Percentiles rank a stretch among this genome's conserved stretches.
These are phyloP conservation scores for Cantharellus anzutake DNA, from an alignment of 768 basidiomycete genomes.

Conservation along the genomic window DNA sequence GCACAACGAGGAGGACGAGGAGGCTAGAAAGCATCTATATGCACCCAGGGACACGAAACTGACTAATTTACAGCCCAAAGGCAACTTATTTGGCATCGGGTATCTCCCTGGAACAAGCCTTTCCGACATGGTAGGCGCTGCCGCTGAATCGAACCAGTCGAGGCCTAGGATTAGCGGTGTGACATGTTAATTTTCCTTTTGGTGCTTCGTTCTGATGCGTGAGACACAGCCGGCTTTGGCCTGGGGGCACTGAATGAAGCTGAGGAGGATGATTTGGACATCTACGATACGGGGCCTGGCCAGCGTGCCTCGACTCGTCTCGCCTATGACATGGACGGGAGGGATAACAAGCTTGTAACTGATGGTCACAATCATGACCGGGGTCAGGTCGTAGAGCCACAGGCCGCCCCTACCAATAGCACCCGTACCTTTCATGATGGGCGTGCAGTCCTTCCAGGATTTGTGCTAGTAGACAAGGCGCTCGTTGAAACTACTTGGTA, in stretches of 20 bases:
- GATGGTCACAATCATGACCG: slow-evolving; percentile 10
- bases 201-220: background rate
- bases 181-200: slow-evolving; percentile 1
- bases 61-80: slow-evolving; percentile 44
- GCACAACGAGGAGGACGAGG: slow-evolving; percentile 40
- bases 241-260: slow-evolving; percentile 82
- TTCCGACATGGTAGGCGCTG: background rate
- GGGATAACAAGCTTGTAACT: slow-evolving; percentile 34
- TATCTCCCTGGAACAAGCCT: slow-evolving; percentile 42
- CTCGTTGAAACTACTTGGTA: slow-evolving; percentile 55
- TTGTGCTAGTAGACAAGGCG: slow-evolving; percentile 46
- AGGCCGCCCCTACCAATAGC: slow-evolving; percentile 1
- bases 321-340: slow-evolving; percentile 46
- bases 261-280: slow-evolving; percentile 79
- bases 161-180: slow-evolving; percentile 10
- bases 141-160: background rate
- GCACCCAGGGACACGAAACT: slow-evolving; percentile 64
- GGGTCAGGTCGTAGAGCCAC: background rate
- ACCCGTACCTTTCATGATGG: slow-evolving; percentile 53
- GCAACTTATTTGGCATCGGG: slow-evolving; percentile 66
- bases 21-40: slow-evolving; percentile 73
- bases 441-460: slow-evolving; percentile 50
- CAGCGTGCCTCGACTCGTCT: slow-evolving; percentile 24
- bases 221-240: slow-evolving; percentile 61
- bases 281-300: slow-evolving; percentile 37